phyloP scores from a whole-genome alignment of 2,329 filamentous ascomycete species.

The Sarocladiaceae sp. region DNA sequence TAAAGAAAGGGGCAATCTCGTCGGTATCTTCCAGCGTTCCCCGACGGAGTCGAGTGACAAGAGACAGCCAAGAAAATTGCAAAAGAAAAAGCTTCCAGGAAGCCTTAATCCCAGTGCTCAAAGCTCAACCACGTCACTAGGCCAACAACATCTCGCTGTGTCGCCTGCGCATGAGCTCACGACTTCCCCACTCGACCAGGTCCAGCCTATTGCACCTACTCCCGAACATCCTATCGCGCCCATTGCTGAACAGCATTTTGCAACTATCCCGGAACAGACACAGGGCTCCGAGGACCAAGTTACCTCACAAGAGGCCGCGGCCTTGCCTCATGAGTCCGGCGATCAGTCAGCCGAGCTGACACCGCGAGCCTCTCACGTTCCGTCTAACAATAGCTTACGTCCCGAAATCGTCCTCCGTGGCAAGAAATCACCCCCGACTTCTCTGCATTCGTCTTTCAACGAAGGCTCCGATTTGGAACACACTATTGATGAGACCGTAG shows the following conservation, averaged over 20 bases:
- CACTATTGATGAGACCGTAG: conserved; percentile 48
- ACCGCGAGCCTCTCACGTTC: conserved; percentile 41
- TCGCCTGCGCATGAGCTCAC: conserved; percentile 29
- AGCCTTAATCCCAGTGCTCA: conserved; percentile 83
- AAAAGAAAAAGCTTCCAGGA: conserved; percentile 76
- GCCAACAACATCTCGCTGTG: conserved; percentile 37
- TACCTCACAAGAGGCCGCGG: conserved; percentile 15
- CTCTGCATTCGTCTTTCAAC: conserved; percentile 72
- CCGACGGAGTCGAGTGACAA: conserved; percentile 56
- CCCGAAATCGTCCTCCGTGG: conserved; percentile 53
- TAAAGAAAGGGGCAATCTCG: conserved; percentile 60
- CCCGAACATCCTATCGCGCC: no score
- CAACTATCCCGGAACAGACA: background rate
- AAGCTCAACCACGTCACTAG: conserved; percentile 72
- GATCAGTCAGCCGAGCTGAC: conserved; percentile 41
- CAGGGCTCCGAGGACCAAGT: background rate
- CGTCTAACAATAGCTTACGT: conserved; percentile 36
- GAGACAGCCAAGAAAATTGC: conserved; percentile 82
- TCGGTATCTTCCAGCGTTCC: conserved; percentile 67
- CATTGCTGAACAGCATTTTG: no score
- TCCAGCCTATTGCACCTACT: conserved; percentile 10
- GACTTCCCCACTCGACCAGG: conserved; percentile 43
- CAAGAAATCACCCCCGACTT: conserved; percentile 70
- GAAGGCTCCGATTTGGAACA: conserved; percentile 80
- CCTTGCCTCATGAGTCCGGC: conserved; percentile 17